Evolutionary conservation across 2,329 filamentous ascomycete species (phyloP), one percentile per base, ranked within the genome.

Genomic region (Fusarium sp.): DNA sequence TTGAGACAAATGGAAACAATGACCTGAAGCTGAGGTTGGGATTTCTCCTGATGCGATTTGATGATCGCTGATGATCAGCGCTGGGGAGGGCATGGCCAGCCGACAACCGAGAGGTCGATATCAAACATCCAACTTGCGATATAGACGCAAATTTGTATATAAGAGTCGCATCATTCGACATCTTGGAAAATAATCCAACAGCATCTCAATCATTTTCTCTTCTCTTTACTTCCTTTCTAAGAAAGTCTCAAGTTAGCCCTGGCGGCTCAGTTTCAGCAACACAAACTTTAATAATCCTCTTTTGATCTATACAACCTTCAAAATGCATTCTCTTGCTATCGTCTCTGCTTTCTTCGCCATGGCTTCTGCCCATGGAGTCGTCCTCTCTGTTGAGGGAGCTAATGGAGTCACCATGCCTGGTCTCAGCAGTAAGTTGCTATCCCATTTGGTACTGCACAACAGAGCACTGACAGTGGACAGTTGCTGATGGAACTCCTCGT

Each of bases 401-500:
- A 92, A 92, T 77, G 87, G 87, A 71, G 90, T 91, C 48, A 85
- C 80, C 72, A 91, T 92, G 89, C 88, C 90, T 39, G 90, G 88
- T 80, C 86, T 91, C 12, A 79, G 73, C 49, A 64, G 81, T 81
- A 77, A 36, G 75, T 75, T 36, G n/a, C 18, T 6, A 2, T 15
- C 51, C 2, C 9, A 35, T 5, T 10, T n/a, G 24, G 12, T 12
- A 38, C 35, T 7, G 13, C 12, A 4, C 31, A 22, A 36, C 9
- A 15, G n/a, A 7, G 6, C 12, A 10, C 55, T 72, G 51, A 77
- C 60, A 39, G 1, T 3, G n/a, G 22, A 84, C 31, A 86, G 89
- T 92, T 73, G 84, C 85, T 52, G 90, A 93, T 70, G 90, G 90
- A 77, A 92, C 91, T 70, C 91, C 90, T 57, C 90, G 91, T 78